phyloP scores from a whole-genome alignment of 768 basidiomycete species.

The Pulveroboletus sp. region DNA sequence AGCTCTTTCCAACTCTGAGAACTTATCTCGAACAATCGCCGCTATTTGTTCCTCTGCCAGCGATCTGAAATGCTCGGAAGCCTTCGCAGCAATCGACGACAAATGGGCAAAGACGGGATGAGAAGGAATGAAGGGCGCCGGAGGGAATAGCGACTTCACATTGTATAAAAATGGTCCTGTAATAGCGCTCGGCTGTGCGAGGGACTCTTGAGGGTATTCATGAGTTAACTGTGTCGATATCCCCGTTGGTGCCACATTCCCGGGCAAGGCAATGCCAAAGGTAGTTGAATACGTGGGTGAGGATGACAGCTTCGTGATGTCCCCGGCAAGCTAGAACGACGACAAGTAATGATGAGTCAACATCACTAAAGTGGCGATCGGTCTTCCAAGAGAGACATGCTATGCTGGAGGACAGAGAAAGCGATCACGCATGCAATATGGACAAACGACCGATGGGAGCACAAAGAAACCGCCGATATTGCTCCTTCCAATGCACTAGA shows the following conservation, averaged over 20 bases:
- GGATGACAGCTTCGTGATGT: constrained; percentile 25
- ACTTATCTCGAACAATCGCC: constrained; percentile 48
- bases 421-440: not conserved
- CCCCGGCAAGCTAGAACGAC: constrained; percentile 24
- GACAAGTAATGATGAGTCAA: constrained; percentile 16
- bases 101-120: constrained; percentile 69
- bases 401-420: constrained; percentile 7
- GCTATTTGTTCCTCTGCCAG: constrained; percentile 56
- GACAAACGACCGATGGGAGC: not conserved
- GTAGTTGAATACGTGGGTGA: constrained; percentile 41
- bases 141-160: constrained; percentile 61
- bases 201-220: constrained; percentile 24
- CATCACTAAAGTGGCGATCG: not conserved
- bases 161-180: constrained; percentile 42
- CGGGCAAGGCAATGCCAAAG: constrained; percentile 45
- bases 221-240: constrained; percentile 25
- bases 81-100: constrained; percentile 48
- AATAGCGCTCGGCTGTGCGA: constrained; percentile 21
- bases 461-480: not conserved
- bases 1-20: constrained; percentile 49
- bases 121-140: constrained; percentile 71
- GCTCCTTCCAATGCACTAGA: not conserved
- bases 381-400: constrained; percentile 5
- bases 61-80: constrained; percentile 51
- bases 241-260: constrained; percentile 11